phyloP scores from a whole-genome alignment of 768 basidiomycete genomes.

The Symmetrospora coprosmae region DNA sequence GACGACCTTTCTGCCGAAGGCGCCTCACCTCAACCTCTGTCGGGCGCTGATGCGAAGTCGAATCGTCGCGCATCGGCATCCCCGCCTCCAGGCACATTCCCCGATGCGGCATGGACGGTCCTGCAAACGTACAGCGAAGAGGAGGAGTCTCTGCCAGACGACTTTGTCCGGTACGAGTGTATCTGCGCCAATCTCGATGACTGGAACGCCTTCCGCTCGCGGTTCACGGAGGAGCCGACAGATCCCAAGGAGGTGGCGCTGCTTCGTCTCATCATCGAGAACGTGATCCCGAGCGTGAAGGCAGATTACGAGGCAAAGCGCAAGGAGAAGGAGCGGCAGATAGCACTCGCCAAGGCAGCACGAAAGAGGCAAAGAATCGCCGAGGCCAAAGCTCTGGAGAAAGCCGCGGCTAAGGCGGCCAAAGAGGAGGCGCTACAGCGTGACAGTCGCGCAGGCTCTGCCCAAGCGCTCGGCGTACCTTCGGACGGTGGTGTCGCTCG shows the following conservation, averaged over 20 bases:
- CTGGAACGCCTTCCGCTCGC: slow-evolving; percentile 1
- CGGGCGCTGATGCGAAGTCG: no score
- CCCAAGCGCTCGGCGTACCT: no score
- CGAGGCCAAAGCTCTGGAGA: neutral
- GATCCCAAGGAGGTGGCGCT: slow-evolving; percentile 3
- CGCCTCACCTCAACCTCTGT: no score
- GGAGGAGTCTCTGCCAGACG: slow-evolving; percentile 12
- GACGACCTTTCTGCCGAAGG: no score
- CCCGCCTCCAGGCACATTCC: neutral
- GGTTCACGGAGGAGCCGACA: neutral
- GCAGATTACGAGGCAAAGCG: neutral
- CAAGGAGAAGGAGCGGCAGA: neutral
- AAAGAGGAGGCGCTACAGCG: no score
- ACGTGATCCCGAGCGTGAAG: slow-evolving; percentile 1
- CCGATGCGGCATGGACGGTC: neutral
- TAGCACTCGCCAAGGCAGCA: neutral
- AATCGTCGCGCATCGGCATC: no score
- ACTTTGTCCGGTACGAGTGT: slow-evolving; percentile 10
- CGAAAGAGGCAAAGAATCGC: neutral
- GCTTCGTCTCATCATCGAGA: neutral
- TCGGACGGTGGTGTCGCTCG: no score
- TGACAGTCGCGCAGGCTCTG: no score
- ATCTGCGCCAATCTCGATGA: neutral
- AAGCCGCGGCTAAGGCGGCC: neutral
- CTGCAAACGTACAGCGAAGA: slow-evolving; percentile 1